phyloP scores from a whole-genome alignment of 2,329 filamentous ascomycete species.

The Pseudogymnoascus sp. region DNA sequence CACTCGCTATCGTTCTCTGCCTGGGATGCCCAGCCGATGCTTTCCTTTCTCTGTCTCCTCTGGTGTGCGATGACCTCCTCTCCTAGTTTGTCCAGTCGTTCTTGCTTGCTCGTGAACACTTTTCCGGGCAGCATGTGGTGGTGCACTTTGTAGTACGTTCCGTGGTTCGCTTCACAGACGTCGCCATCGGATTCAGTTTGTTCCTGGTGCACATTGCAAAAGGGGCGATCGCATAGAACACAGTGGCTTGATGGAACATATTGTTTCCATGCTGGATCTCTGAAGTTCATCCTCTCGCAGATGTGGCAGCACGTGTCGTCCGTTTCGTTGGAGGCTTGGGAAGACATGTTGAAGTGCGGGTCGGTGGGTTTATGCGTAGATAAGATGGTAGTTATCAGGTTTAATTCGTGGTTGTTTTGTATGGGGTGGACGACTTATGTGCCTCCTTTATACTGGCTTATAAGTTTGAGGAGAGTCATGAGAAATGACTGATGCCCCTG shows the following conservation, averaged over 20 bases:
- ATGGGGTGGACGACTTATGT: not conserved
- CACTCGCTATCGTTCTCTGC: not conserved
- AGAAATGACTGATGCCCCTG: not conserved
- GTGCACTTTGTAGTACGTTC: not conserved
- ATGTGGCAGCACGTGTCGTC: conserved; percentile 7
- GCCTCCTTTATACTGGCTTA: conserved; percentile 4
- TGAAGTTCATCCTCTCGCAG: conserved; percentile 5
- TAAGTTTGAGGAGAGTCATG: not conserved
- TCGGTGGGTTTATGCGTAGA: not conserved
- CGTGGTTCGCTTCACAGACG: conserved; percentile 4
- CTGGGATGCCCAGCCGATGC: not conserved
- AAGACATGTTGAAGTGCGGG: not conserved
- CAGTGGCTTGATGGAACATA: conserved; percentile 5
- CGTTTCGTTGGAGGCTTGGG: not conserved
- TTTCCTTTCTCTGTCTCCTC: not conserved
- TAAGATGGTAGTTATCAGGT: not conserved
- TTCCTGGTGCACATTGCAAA: not conserved
- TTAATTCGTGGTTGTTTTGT: not conserved
- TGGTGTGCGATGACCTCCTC: not conserved
- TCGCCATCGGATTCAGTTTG: not conserved
- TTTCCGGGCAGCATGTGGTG: not conserved
- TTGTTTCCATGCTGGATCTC: not conserved
- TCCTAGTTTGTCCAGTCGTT: not conserved
- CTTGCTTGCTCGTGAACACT: conserved; percentile 7
- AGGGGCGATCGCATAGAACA: not conserved